These are phyloP conservation scores for Syzygium malaccense DNA, from an alignment of 441 rosid genomes.

Conservation along the genomic window DNA sequence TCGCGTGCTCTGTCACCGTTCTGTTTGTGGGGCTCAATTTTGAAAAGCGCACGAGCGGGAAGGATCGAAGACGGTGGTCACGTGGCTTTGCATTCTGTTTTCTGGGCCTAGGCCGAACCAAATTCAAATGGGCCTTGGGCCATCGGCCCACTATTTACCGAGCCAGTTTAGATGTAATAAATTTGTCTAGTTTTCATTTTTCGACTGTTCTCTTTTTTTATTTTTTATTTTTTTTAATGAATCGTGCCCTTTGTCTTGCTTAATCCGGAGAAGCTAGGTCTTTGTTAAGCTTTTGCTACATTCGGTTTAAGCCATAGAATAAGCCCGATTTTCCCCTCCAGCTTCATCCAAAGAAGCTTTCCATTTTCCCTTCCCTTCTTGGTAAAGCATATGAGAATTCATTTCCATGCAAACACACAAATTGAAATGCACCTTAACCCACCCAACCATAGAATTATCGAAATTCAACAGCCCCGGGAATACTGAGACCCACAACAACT, in stretches of 20 bases:
- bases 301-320: neutral
- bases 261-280: neutral
- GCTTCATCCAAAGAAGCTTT: neutral
- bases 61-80: neutral
- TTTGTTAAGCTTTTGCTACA: neutral
- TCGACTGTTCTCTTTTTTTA: neutral
- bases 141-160: neutral
- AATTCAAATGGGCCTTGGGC: neutral
- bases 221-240: neutral
- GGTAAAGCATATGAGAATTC: neutral
- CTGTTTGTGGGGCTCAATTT: neutral
- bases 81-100: neutral
- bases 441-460: neutral
- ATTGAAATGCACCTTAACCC: neutral
- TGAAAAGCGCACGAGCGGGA: slow-evolving; percentile 12
- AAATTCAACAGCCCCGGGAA: neutral
- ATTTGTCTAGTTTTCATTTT: neutral
- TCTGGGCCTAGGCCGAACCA: neutral
- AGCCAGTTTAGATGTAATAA: neutral
- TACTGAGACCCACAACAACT: neutral
- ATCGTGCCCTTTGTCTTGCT: neutral
- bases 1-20: neutral
- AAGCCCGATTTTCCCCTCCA: neutral
- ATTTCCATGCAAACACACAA: neutral
- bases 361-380: neutral